These are phyloP conservation scores for Pythium myriotylum DNA, from an alignment of 352 stramenopile species.

Conservation along the genomic window DNA sequence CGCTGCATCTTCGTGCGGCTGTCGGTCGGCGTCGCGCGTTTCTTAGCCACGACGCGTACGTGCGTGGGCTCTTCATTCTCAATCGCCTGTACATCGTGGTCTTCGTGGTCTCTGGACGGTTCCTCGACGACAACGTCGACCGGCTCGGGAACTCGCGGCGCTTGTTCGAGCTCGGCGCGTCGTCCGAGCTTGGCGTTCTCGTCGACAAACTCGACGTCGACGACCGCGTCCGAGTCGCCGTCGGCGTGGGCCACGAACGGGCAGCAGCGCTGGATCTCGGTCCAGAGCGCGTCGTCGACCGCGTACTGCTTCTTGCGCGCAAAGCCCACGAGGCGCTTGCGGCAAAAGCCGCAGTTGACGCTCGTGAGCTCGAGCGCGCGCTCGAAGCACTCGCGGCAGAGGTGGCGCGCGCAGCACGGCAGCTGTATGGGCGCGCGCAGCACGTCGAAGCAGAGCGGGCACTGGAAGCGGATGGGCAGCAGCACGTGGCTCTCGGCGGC, in stretches of 20 bases:
- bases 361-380: conserved; percentile 73
- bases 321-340: conserved; percentile 74
- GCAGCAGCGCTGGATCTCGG: conserved; percentile 49
- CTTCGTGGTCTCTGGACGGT: background rate
- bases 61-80: background rate
- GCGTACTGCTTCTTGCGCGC: conserved; percentile 76
- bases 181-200: conserved; percentile 21
- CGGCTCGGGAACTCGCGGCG: no score
- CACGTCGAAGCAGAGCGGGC: conserved; percentile 78
- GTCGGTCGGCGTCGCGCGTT: background rate
- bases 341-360: conserved; percentile 80
- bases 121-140: no score
- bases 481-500: conserved; percentile 27
- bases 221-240: conserved; percentile 18
- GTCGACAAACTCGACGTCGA: conserved; percentile 34
- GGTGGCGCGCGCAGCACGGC: conserved; percentile 69
- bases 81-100: background rate
- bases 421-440: conserved; percentile 65
- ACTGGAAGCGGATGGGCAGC: conserved; percentile 71
- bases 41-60: no score
- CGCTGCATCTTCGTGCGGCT: conserved; percentile 16
- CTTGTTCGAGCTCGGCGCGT: no score
- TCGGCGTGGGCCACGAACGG: conserved; percentile 37
- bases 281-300: conserved; percentile 64
- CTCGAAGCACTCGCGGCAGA: conserved; percentile 78